A percentile compares a stretch with the other conserved stretches of the same genome.
Conservation (phyloP, 1,284 basidiomycete species). For the Meira miltonrushii region DNA sequence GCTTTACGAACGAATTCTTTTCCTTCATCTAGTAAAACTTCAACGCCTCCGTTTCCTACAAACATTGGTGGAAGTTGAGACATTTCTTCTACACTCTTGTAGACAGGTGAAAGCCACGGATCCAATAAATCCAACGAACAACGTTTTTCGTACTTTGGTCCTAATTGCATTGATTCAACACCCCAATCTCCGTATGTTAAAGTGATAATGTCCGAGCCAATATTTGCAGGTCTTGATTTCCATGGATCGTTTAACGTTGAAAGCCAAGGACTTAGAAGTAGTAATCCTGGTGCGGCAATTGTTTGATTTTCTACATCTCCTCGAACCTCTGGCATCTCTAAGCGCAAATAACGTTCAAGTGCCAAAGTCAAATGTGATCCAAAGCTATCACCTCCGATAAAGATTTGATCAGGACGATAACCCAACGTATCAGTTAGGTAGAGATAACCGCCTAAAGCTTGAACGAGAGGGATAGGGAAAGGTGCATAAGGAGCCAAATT, state of each 20-base stretch:
- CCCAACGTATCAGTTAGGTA: slow-evolving; percentile 38
- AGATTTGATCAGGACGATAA: slow-evolving; percentile 43
- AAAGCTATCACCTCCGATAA: slow-evolving; percentile 45
- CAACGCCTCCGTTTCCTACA: slow-evolving; percentile 24
- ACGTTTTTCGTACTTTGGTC: slow-evolving; percentile 10
- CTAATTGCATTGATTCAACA: slow-evolving; percentile 20
- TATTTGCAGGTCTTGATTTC: slow-evolving; percentile 26
- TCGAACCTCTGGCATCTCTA: slow-evolving; percentile 24
- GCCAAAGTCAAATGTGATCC: slow-evolving; percentile 38
- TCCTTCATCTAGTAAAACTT: slow-evolving; percentile 28
- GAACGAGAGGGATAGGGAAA: slow-evolving; percentile 40
- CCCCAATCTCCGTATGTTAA: slow-evolving; percentile 39
- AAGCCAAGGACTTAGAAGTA: slow-evolving; percentile 39
- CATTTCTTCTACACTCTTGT: slow-evolving; percentile 29
- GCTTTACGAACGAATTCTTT: slow-evolving; percentile 20
- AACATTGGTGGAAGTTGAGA: slow-evolving; percentile 16
- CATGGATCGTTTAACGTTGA: slow-evolving; percentile 21
- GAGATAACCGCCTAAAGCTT: slow-evolving; percentile 39
- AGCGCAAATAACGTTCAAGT: slow-evolving; percentile 43
- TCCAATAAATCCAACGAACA: slow-evolving; percentile 18
- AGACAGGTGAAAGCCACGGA: slow-evolving; percentile 27
- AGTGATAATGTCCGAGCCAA: slow-evolving; percentile 36
- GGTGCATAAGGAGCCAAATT: slow-evolving; percentile 41
- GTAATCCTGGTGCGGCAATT: slow-evolving; percentile 19
- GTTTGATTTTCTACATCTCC: slow-evolving; percentile 16